phyloP scores from a whole-genome alignment of 768 basidiomycete genomes.

The Hypholoma fasciculare region DNA sequence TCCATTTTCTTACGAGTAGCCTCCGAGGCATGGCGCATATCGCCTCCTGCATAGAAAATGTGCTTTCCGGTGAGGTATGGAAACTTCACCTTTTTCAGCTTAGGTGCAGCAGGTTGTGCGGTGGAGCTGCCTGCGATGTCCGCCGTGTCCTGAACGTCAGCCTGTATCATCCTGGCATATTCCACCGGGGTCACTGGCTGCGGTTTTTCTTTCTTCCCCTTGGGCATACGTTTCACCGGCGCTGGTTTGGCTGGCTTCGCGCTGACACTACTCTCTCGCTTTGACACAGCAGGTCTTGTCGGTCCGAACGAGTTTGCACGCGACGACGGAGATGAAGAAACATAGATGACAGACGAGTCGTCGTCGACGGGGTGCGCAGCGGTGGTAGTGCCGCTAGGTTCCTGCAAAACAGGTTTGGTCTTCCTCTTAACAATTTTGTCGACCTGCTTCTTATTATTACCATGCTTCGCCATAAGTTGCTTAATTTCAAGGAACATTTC shows the following conservation, averaged over 20 bases:
- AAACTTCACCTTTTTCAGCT: conserved; percentile 10
- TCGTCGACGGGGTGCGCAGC: conserved; percentile 16
- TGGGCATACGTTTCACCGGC: neutral
- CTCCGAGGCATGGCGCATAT: conserved; percentile 51
- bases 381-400: conserved; percentile 5
- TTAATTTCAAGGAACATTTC: conserved; percentile 32
- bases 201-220: conserved; percentile 38
- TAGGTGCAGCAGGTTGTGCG: conserved; percentile 15
- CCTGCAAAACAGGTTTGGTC: conserved; percentile 12
- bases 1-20: conserved; percentile 60
- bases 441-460: conserved; percentile 24
- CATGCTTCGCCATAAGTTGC: conserved; percentile 34
- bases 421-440: conserved; percentile 30
- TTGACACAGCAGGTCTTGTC: conserved; percentile 9
- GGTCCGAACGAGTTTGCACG: conserved; percentile 27
- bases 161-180: conserved; percentile 51
- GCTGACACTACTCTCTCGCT: conserved; percentile 6
- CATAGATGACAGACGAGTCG: conserved; percentile 28
- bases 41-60: conserved; percentile 62
- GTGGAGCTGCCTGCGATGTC: conserved; percentile 8
- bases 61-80: conserved; percentile 49
- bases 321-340: conserved; percentile 34
- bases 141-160: conserved; percentile 18
- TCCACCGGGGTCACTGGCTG: conserved; percentile 47
- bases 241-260: conserved; percentile 14